Evolutionary conservation across 129 eudicot genomes (phyloP).

Genomic region (Arctium lappa): DNA sequence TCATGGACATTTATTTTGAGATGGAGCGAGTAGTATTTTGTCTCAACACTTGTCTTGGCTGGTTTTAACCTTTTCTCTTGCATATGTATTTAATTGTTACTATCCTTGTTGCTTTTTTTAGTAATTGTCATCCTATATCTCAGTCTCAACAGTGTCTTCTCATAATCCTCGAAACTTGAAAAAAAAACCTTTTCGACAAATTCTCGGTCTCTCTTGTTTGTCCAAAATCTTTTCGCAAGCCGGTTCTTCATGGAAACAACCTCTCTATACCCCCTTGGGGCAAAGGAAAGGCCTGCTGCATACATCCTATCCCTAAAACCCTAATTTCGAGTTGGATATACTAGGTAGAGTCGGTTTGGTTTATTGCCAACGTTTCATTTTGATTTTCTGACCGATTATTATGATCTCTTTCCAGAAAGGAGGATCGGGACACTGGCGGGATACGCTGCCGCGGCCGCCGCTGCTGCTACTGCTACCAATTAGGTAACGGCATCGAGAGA

Average conservation of each 20-base stretch:
- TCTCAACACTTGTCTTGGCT: too few species aligned
- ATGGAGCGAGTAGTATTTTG: too few species aligned
- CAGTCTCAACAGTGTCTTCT: too few species aligned
- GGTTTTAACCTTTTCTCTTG: too few species aligned
- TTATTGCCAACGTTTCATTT: neutral
- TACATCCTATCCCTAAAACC: neutral
- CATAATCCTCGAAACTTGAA: too few species aligned
- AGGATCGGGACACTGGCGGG: conserved; percentile 70
- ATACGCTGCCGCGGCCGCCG: conserved; percentile 43
- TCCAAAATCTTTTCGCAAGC: too few species aligned
- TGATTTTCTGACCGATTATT: neutral
- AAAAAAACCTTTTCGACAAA: too few species aligned
- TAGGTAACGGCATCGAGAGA: conserved; percentile 41
- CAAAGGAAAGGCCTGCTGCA: neutral
- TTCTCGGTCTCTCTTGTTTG: too few species aligned
- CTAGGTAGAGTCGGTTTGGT: too few species aligned
- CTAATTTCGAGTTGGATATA: neutral
- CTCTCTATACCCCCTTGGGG: neutral
- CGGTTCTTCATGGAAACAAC: neutral
- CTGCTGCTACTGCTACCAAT: conserved; percentile 23
- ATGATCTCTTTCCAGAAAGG: conserved; percentile 51
- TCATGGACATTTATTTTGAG: neutral
- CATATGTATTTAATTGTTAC: too few species aligned
- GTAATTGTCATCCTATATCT: too few species aligned
- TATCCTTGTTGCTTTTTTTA: too few species aligned